Percentiles rank a stretch among this genome's conserved stretches.
These are phyloP conservation scores for Daldinia sp. DNA, from an alignment of 2,329 filamentous ascomycete genomes.

Conservation along the genomic window DNA sequence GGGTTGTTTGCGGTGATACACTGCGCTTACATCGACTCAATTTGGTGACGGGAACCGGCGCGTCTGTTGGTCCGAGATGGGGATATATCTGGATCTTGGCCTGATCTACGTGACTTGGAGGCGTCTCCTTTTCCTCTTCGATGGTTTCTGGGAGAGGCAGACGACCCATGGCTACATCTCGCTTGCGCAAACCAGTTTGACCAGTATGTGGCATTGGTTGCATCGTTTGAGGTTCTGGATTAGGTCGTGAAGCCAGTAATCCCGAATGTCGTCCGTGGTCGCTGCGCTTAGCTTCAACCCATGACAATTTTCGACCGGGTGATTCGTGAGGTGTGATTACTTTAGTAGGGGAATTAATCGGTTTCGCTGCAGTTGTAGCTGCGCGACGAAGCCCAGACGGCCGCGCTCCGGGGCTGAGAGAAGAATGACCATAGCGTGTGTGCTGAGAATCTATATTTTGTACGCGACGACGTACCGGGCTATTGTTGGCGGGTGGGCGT, in stretches of 20 bases:
- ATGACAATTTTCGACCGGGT: conserved; percentile 14
- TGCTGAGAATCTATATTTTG: conserved; percentile 17
- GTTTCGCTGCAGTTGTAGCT: conserved; percentile 16
- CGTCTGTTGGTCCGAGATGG: conserved; percentile 2
- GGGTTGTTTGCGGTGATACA: conserved; percentile 32
- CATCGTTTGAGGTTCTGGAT: conserved; percentile 13
- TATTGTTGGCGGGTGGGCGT: conserved; percentile 24
- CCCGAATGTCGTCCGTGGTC: conserved; percentile 17
- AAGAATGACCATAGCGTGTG: conserved; percentile 3
- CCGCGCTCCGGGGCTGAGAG: not conserved
- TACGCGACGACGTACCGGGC: conserved; percentile 18
- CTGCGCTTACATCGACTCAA: conserved; percentile 14
- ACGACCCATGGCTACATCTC: conserved; percentile 31
- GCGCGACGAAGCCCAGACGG: conserved; percentile 22
- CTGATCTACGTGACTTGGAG: conserved; percentile 3
- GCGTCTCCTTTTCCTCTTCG: conserved; percentile 39
- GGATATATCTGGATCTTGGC: conserved; percentile 10
- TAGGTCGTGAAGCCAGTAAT: conserved; percentile 5
- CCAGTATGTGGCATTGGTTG: conserved; percentile 22
- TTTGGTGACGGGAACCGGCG: not conserved
- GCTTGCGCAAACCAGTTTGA: conserved; percentile 29
- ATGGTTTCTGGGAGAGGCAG: conserved; percentile 37
- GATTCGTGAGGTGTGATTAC: conserved; percentile 26
- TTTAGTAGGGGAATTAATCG: conserved; percentile 17
- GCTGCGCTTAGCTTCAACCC: conserved; percentile 20